Base-by-base conservation (phyloP, 164 flowering plant species). In the Nelumbo lutea region DNA sequence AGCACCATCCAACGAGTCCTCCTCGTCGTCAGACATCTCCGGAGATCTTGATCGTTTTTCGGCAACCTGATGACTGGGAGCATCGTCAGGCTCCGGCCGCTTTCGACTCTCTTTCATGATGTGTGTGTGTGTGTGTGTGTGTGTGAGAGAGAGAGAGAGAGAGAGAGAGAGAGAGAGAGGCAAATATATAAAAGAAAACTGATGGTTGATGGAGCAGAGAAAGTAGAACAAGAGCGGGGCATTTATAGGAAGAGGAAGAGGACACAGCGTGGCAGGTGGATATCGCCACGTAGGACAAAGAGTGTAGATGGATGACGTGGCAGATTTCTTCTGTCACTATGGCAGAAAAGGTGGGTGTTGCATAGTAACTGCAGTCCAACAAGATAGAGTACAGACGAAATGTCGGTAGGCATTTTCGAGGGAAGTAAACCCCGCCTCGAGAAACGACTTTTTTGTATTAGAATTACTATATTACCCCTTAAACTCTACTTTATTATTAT, bases 301-400 rank as follows among this genome's bases (percentile, higher is more conserved):
- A 5, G 53, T 1, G 9, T 53, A 38, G 65, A 43, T 4, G 15
- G 27, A 9, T 63, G 61, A 60, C 46, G 68, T 68, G 72, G 72
- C 60, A 48, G 43, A 59, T 5, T 9, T 53, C 2, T 1, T 7
- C 46, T 39, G 41, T 55, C 44, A 13, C 1, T 2, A 14, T 55
- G 56, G 67, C 70, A 66, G 75, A 43, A 66, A 61, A 48, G 70
- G 75, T 47, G 69, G 74, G 74, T 50, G 52, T 42, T 8, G 68
- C 45, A 62, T 51, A 41, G 65, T 60, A 48, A 69, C 59, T 61
- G 47, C 67, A 61, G 48, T 42, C 61, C 14, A 15, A 42, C 61
- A 41, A 55, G 10, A 45, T 44, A 38, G 68, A 67, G 27, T 52
- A 52, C 61, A 55, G 55, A 59, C 9, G 53, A 45, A 7, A 6